Base-by-base conservation (phyloP, 306 rosid species). In the Begonia fuchsioides region DNA sequence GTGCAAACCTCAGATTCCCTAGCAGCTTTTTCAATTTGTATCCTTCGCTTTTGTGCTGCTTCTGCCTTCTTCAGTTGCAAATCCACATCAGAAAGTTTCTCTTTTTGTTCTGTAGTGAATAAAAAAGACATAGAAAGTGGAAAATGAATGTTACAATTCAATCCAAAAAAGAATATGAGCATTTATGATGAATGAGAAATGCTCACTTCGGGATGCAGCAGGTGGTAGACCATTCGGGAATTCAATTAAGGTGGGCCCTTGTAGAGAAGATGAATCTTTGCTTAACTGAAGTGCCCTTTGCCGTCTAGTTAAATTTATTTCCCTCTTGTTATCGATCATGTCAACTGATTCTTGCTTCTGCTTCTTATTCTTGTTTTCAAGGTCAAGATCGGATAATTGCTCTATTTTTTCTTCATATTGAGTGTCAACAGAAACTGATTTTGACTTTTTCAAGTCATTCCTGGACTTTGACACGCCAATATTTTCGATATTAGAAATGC, bases 141-240 rank as follows among this genome's bases (percentile, higher is more conserved):
- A 65, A 57, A 52, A 53, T 39, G 20, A 51, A 56, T 32, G 43
- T 54, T 44, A 52, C 62, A 12, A 47, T 53, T 16, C 59, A 65
- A 53, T 53, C 49, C 14, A 10, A 6, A 20, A 3, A 51, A 60
- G 72, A 51, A 46, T 39, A 6, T 26, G 7, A 38, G 0, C 32
- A 47, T 26, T 44, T 16, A 39, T 12, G 18, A 19, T 32, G 13
- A 52, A 26, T 17, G 57, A 44, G 57, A n/a, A 8, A 26, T 48
- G 57, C 98, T 77, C 73, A 92, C 96, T 92, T 80, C 98, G 75
- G 39, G 98, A 64, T 1, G 94, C 86, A 39, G 93, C 96, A 58
- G 94, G 96, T 5, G 94, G 96, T 53, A 92, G 69, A 55, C 98
- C 98, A 44, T 92, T 82, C 12, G 96, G 98, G 71, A 85, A 92